Evolutionary conservation across 768 basidiomycete genomes (phyloP).

Genomic region (Tulasnella sp.): DNA sequence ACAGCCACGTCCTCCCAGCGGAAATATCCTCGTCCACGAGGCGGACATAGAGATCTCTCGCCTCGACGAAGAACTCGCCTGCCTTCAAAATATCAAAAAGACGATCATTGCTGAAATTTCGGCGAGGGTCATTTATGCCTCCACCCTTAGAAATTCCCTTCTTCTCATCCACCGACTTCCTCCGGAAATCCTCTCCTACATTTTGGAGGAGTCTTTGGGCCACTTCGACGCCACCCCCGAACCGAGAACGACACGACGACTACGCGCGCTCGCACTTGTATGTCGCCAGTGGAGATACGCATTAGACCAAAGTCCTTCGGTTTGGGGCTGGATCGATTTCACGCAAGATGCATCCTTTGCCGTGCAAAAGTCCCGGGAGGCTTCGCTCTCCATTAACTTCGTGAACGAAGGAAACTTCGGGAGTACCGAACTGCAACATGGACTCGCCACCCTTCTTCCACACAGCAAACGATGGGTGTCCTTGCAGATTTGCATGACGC

Average conservation of each 20-base stretch:
- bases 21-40: neutral
- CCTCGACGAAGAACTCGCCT: neutral
- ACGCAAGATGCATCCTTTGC: neutral
- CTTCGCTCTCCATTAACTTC: neutral
- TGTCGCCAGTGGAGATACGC: neutral
- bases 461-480: neutral
- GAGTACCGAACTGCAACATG: neutral
- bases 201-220: neutral
- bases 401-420: neutral
- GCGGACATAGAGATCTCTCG: neutral
- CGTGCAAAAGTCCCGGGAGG: neutral
- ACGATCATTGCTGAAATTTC: neutral
- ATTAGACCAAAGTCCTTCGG: neutral
- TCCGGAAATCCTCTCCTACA: neutral
- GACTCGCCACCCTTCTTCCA: neutral
- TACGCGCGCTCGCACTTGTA: neutral
- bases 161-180: neutral
- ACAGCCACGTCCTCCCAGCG: neutral
- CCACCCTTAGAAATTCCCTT: neutral
- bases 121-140: neutral
- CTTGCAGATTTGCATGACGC: neutral
- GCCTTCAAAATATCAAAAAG: neutral
- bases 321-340: neutral
- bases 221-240: neutral
- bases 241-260: neutral